phyloP scores from a whole-genome alignment of 371 early-diverging fungal genomes.

The Rhizopus stolonifer region DNA sequence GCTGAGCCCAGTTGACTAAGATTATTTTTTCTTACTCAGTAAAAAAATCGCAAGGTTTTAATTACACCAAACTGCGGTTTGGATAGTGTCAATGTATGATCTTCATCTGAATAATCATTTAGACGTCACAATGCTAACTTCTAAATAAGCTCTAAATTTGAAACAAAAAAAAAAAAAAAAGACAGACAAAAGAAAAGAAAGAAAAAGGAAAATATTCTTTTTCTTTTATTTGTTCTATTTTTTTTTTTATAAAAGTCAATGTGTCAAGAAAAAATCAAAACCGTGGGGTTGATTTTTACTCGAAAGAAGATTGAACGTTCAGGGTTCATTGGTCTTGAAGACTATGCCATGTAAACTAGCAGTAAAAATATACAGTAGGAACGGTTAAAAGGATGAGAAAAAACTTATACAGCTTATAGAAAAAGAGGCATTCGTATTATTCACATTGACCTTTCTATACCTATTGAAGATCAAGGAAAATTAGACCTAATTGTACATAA shows the following conservation, averaged over 20 bases:
- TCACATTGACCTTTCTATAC: constrained; percentile 35
- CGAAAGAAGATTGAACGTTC: constrained; percentile 40
- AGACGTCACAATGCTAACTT: no score
- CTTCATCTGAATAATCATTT: no score
- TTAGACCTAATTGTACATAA: constrained; percentile 52
- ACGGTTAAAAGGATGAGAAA: no score
- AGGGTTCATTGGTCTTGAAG: constrained; percentile 40
- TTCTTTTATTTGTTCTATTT: not conserved
- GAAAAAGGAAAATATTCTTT: not conserved
- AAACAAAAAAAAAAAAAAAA: no score
- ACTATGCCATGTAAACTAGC: constrained; percentile 38
- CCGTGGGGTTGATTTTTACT: constrained; percentile 42
- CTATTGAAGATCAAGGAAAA: constrained; percentile 34
- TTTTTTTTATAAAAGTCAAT: no score
- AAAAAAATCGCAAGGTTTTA: no score
- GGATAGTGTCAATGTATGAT: no score
- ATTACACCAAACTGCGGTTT: no score
- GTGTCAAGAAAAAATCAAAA: constrained; percentile 21
- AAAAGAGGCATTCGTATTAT: constrained; percentile 34
- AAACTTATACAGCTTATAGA: constrained; percentile 17
- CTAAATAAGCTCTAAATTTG: no score
- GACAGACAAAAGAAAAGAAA: no score
- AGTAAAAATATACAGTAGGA: not conserved
- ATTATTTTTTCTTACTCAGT: no score
- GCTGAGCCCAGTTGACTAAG: no score